These are phyloP conservation scores for Fusarium nygamai DNA, from an alignment of 2,329 filamentous ascomycete species.

Conservation along the genomic window DNA sequence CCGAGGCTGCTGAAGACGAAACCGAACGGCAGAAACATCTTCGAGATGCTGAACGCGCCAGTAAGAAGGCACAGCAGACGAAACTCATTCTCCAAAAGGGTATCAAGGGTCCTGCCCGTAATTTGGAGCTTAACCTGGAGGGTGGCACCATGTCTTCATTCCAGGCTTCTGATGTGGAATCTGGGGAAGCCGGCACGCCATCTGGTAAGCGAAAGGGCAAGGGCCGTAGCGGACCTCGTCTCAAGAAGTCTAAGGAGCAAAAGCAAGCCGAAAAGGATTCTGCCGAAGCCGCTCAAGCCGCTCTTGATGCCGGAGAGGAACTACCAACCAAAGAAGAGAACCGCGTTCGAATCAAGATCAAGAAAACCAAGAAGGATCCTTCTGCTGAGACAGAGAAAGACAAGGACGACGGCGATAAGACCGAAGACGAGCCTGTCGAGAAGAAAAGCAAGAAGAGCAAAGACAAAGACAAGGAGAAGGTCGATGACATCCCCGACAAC, in stretches of 20 bases:
- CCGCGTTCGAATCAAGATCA: conserved; percentile 73
- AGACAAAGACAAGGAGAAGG: conserved; percentile 62
- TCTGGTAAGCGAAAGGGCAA: conserved; percentile 53
- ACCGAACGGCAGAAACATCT: conserved; percentile 82
- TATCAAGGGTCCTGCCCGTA: conserved; percentile 78
- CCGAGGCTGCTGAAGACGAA: conserved; percentile 82
- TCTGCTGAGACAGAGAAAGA: conserved; percentile 52
- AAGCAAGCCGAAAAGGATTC: conserved; percentile 84
- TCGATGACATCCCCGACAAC: conserved; percentile 62
- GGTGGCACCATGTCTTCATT: conserved; percentile 89
- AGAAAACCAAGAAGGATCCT: conserved; percentile 55
- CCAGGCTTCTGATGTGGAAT: conserved; percentile 70
- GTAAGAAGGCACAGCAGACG: conserved; percentile 92
- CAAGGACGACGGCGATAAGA: conserved; percentile 58
- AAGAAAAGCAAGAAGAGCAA: conserved; percentile 62
- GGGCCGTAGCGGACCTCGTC: conserved; percentile 70
- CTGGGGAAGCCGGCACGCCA: conserved; percentile 53
- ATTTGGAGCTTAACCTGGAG: conserved; percentile 81
- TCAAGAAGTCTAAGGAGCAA: conserved; percentile 91
- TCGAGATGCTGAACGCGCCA: conserved; percentile 86
- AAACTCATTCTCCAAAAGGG: conserved; percentile 88
- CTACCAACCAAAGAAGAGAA: conserved; percentile 66
- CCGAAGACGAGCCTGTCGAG: conserved; percentile 48
- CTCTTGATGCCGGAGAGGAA: conserved; percentile 81
- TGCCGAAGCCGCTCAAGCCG: conserved; percentile 88